Conservation (phyloP, 495 filamentous ascomycete species). For the Aspergillus coremiiformis region DNA sequence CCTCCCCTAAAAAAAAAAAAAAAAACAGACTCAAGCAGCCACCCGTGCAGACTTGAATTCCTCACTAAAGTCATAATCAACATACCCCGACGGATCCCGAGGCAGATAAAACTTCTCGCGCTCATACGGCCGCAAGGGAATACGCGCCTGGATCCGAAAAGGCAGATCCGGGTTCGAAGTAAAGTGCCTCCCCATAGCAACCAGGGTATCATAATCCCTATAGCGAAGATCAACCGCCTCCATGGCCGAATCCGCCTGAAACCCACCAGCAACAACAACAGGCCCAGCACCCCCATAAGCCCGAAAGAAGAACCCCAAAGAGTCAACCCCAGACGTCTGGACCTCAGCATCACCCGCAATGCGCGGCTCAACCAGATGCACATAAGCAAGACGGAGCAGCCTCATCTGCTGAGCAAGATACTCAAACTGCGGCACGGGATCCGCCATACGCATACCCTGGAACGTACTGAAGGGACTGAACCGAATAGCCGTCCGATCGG, state of each 20-base stretch:
- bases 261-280: constrained; percentile 52
- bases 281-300: constrained; percentile 34
- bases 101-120: constrained; percentile 50
- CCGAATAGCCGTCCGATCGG: constrained; percentile 48
- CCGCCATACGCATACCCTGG: constrained; percentile 57
- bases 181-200: constrained; percentile 58
- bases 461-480: constrained; percentile 53
- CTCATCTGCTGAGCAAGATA: constrained; percentile 43
- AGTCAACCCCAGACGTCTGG: constrained; percentile 37
- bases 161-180: constrained; percentile 67
- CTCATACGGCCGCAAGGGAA: constrained; percentile 51
- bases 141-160: constrained; percentile 51
- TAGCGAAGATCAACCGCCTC: constrained; percentile 39
- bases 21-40: constrained; percentile 17
- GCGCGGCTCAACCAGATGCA: constrained; percentile 53
- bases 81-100: constrained; percentile 50
- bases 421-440: constrained; percentile 54
- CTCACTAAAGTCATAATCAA: constrained; percentile 46
- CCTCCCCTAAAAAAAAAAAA: constrained; percentile 1
- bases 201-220: constrained; percentile 42
- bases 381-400: constrained; percentile 47
- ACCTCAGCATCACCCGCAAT: constrained; percentile 33
- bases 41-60: constrained; percentile 28
- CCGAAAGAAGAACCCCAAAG: constrained; percentile 7
- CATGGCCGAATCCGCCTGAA: constrained; percentile 36